A percentile compares a stretch with the other conserved stretches of the same genome.
These are phyloP conservation scores for Globisporangium mamillatum DNA, from an alignment of 352 stramenopile genomes.

Conservation along the genomic window DNA sequence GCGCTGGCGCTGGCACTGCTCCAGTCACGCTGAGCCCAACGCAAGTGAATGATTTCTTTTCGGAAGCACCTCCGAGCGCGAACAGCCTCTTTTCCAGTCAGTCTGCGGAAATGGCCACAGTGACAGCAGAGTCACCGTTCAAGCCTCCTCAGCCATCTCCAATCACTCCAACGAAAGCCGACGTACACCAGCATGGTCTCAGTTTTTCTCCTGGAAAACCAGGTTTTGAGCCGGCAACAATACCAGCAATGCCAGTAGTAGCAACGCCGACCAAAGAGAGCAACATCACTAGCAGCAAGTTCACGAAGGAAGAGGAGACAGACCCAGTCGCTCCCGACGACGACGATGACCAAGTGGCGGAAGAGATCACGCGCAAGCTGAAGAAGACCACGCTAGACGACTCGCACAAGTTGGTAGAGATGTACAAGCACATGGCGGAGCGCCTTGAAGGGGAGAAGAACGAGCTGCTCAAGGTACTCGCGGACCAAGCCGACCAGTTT, in stretches of 20 bases:
- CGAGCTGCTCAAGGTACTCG: slow-evolving; percentile 66
- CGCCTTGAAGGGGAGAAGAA: slow-evolving; percentile 74
- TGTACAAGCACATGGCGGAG: slow-evolving; percentile 84
- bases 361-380: slow-evolving; percentile 4
- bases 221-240: slow-evolving; percentile 22
- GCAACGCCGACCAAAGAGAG: not conserved
- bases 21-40: slow-evolving; percentile 14
- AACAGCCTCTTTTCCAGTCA: slow-evolving; percentile 36
- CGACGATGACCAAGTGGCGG: slow-evolving; percentile 5
- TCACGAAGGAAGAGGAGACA: slow-evolving; percentile 4
- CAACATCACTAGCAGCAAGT: not conserved
- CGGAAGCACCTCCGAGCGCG: slow-evolving; percentile 26
- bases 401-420: slow-evolving; percentile 61
- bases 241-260: not conserved
- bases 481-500: slow-evolving; percentile 69
- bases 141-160: not conserved
- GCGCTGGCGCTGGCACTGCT: not conserved
- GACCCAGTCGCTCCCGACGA: slow-evolving; percentile 10
- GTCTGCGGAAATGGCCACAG: not conserved
- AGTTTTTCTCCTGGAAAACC: slow-evolving; percentile 2
- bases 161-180: not conserved
- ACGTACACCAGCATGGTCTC: not conserved
- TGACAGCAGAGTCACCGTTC: not conserved
- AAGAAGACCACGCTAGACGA: slow-evolving; percentile 50
- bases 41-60: slow-evolving; percentile 35